phyloP scores from a whole-genome alignment of 2,329 filamentous ascomycete species.

The Aspergillus uvarum region DNA sequence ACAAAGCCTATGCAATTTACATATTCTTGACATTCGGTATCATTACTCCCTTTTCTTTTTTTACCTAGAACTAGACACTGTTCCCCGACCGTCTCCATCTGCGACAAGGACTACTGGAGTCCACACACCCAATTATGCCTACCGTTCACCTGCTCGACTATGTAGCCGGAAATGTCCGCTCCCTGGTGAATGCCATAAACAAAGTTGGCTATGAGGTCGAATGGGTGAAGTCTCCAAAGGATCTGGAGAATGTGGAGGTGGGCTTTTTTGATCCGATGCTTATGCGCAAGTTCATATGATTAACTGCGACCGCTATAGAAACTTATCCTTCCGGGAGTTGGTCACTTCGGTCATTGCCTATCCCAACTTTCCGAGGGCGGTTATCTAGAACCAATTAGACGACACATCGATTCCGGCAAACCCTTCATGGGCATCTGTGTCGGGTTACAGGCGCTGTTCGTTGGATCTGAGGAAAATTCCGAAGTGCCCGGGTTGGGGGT shows the following conservation, averaged over 20 bases:
- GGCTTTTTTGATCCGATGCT: slow-evolving; percentile 20
- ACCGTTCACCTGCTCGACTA: slow-evolving; percentile 67
- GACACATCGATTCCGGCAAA: slow-evolving; percentile 86
- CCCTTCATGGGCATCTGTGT: slow-evolving; percentile 98
- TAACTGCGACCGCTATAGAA: slow-evolving; percentile 56
- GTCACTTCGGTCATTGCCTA: slow-evolving; percentile 96
- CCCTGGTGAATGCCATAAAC: slow-evolving; percentile 95
- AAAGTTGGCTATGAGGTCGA: slow-evolving; percentile 90
- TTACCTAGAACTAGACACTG: neutral
- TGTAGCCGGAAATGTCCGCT: slow-evolving; percentile 93
- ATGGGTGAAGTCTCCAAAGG: slow-evolving; percentile 83
- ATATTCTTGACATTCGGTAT: neutral
- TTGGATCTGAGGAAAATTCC: slow-evolving; percentile 77
- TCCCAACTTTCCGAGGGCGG: slow-evolving; percentile 77
- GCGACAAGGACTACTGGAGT: neutral
- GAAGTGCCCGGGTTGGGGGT: slow-evolving; percentile 71
- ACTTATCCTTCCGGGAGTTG: slow-evolving; percentile 93
- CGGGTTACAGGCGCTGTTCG: slow-evolving; percentile 85
- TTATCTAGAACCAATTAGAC: slow-evolving; percentile 77
- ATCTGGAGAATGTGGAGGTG: slow-evolving; percentile 83
- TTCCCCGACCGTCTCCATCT: neutral
- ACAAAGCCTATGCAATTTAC: neutral
- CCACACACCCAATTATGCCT: slow-evolving; percentile 36
- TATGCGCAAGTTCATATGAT: neutral
- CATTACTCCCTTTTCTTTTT: neutral